Evolutionary conservation across 306 rosid species (phyloP), one percentile per base, ranked within the genome.

Genomic region (Glycine tomentella): DNA sequence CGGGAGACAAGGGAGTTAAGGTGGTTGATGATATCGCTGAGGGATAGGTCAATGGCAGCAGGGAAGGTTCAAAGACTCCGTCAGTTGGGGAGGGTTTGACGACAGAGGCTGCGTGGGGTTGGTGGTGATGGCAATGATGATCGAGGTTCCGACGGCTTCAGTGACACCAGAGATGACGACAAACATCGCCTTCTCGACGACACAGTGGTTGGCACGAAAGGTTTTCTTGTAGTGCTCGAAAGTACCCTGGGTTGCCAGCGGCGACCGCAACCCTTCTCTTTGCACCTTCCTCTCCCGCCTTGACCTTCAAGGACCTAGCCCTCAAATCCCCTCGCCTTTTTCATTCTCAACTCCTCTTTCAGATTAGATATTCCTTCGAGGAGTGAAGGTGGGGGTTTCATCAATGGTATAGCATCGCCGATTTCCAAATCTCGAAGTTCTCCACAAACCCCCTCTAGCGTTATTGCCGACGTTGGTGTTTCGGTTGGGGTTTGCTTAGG

Each of bases 171-270:
- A 83, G 53, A 95, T 87, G 52, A 95, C 97, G 69, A 96, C 84
- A 31, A 93, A 89, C 69, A 95, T 79, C 80, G 91, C 99, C 79
- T 90, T 93, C 89, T 95, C 97, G 70, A 81, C 87, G 75, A 80
- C 85, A 64, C 98, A 97, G 80, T 95, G 93, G 88, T 91, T 92
- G 79, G 91, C 86, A 6, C 98, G 98, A 87, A 93, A 89, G 86
- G 97, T 86, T 85, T 95, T 95, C 93, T 91, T 95, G 97, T 87
- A 95, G 87, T 91, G 92, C 87, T 95, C 99, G 72, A 93, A 95
- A n/a, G n/a, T n/a, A n/a, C n/a, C n/a, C n/a, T n/a, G n/a, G 93
- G 81, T 25, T 2, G 31, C 31, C 31, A 25, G 1, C 2, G 31
- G 2, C 31, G 31, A 25, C 31, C 31, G 2, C 31, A 25, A 25